Conservation (phyloP, 2,329 filamentous ascomycete species). For the Penicillium sclerotiorum region DNA sequence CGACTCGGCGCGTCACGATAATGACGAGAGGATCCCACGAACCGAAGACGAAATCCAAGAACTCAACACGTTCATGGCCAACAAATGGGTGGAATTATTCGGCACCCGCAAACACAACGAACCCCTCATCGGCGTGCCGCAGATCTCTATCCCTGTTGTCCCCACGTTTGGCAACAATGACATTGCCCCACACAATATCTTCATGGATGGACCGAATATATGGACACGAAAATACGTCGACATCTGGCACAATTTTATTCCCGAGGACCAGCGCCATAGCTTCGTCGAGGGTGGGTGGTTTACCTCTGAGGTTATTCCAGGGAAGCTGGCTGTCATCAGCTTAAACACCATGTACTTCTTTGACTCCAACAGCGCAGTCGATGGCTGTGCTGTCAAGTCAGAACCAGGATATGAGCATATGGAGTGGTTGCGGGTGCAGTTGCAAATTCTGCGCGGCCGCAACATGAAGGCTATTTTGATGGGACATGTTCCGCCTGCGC, state of each 20-base stretch:
- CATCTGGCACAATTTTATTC: constrained; percentile 86
- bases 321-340: constrained; percentile 84
- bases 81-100: constrained; percentile 77
- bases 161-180: constrained; percentile 97
- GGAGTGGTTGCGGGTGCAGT: constrained; percentile 91
- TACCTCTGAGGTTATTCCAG: constrained; percentile 85
- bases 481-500: constrained; percentile 89
- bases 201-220: constrained; percentile 79
- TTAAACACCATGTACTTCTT: constrained; percentile 98
- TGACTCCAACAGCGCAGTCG: constrained; percentile 86
- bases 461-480: constrained; percentile 94
- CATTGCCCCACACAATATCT: constrained; percentile 94
- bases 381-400: constrained; percentile 76
- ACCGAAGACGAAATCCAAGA: constrained; percentile 73
- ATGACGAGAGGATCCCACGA: constrained; percentile 78
- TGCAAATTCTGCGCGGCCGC: constrained; percentile 77
- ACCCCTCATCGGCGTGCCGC: constrained; percentile 52
- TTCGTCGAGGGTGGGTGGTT: constrained; percentile 96
- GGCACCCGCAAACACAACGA: constrained; percentile 47
- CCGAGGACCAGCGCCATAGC: constrained; percentile 85
- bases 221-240: constrained; percentile 78
- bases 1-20: constrained; percentile 87
- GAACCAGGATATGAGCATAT: constrained; percentile 94
- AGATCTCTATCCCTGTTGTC: constrained; percentile 75
- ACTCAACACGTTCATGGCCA: constrained; percentile 74